phyloP scores from a whole-genome alignment of 2,329 filamentous ascomycete species.

The Juglanconis sp. region DNA sequence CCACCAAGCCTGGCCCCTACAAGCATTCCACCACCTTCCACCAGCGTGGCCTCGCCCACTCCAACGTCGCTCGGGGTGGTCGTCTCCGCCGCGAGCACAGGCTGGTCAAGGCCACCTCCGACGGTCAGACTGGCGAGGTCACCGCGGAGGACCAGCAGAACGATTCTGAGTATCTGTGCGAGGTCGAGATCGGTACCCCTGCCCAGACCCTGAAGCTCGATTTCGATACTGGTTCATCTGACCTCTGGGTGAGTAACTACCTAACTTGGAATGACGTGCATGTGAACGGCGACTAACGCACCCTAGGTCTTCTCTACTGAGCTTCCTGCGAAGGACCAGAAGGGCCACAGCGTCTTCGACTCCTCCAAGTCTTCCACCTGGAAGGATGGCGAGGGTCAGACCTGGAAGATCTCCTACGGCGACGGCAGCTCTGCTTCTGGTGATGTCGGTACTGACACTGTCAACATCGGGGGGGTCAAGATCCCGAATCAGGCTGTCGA shows the following conservation, averaged over 20 bases:
- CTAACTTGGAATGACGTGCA: not conserved
- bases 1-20: constrained; percentile 62
- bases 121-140: constrained; percentile 42
- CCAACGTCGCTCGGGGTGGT: constrained; percentile 45
- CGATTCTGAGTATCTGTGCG: constrained; percentile 62
- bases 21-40: constrained; percentile 45
- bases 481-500: constrained; percentile 64
- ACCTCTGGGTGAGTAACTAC: constrained; percentile 58
- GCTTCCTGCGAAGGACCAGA: constrained; percentile 34
- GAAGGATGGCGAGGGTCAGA: constrained; percentile 43
- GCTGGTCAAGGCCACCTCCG: constrained; percentile 41
- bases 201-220: constrained; percentile 59
- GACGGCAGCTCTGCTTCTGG: constrained; percentile 67
- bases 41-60: constrained; percentile 45
- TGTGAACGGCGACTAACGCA: constrained; percentile 8
- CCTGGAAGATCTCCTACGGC: constrained; percentile 67
- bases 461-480: constrained; percentile 59
- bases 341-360: constrained; percentile 55
- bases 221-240: constrained; percentile 69
- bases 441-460: constrained; percentile 59
- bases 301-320: constrained; percentile 53
- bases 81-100: constrained; percentile 42
- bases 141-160: constrained; percentile 64
- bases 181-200: constrained; percentile 63
- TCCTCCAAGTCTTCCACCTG: constrained; percentile 59